phyloP scores from a whole-genome alignment of 202 grass and related monocot genomes.

The Carex sylvatica region DNA sequence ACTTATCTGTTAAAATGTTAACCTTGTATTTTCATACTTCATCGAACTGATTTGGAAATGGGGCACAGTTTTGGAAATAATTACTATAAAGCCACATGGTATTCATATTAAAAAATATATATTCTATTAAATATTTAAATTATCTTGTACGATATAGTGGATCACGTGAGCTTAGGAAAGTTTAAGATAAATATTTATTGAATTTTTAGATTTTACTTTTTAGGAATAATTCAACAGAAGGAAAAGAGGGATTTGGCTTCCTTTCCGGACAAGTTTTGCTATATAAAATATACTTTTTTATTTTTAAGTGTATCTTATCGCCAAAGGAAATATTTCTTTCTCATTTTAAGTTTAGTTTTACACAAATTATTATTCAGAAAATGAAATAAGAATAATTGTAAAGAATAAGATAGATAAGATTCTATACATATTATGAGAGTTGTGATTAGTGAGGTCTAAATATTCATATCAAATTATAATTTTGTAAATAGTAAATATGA shows the following conservation, averaged over 20 bases:
- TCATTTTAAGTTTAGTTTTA: not conserved
- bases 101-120: not conserved
- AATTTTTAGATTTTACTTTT: not conserved
- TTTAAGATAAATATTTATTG: not conserved
- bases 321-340: no score
- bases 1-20: no score
- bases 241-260: not conserved
- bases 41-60: not conserved
- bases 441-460: not conserved
- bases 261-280: no score
- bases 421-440: no score
- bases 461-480: not conserved
- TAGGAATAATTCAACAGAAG: not conserved
- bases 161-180: not conserved
- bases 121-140: not conserved
- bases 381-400: not conserved
- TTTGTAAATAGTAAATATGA: not conserved
- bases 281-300: no score
- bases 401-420: not conserved
- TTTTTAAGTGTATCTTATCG: no score
- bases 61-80: conserved; percentile 1
- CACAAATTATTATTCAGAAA: not conserved
- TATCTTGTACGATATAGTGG: not conserved
- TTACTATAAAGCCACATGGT: not conserved
- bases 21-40: not conserved